Percentiles rank a stretch among this genome's conserved stretches.
These are phyloP conservation scores for Stentor roeselii DNA, from an alignment of 73 alveolate genomes.

Conservation along the genomic window DNA sequence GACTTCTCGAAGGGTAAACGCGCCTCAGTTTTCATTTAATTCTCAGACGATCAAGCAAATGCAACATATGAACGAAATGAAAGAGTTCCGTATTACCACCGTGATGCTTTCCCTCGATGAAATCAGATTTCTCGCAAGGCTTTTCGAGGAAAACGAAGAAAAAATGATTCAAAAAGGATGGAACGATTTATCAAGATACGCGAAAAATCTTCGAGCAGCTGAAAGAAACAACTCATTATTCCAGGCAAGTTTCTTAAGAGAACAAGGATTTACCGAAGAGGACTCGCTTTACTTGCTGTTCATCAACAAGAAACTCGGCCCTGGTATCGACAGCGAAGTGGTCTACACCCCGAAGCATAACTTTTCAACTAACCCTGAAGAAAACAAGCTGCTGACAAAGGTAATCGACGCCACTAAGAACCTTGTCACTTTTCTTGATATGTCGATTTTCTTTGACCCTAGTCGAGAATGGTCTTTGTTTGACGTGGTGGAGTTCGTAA, in stretches of 20 bases:
- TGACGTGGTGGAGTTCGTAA: slow-evolving; percentile 17
- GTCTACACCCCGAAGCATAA: slow-evolving; percentile 1
- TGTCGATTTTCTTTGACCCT: slow-evolving; percentile 22
- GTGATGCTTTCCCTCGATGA: not conserved
- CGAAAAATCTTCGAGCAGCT: not conserved
- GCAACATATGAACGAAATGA: slow-evolving; percentile 19
- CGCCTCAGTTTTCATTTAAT: not conserved
- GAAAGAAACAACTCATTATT: not conserved
- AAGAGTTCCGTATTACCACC: not conserved
- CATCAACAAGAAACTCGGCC: slow-evolving; percentile 4
- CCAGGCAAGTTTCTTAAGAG: not conserved
- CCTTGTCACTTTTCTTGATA: slow-evolving; percentile 1
- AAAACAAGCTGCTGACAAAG: not conserved
- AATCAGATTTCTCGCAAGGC: not conserved
- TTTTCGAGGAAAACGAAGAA: not conserved
- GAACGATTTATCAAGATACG: slow-evolving; percentile 13
- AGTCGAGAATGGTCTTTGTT: slow-evolving; percentile 16
- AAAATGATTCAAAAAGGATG: slow-evolving; percentile 8
- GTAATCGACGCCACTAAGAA: slow-evolving; percentile 16
- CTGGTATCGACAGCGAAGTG: not conserved
- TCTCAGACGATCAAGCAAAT: not conserved
- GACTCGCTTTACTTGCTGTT: not conserved
- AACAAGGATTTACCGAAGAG: not conserved
- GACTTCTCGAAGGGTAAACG: not conserved
- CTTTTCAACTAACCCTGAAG: not conserved